Percentiles rank a stretch among this genome's conserved stretches.
Conservation (phyloP, 2,329 filamentous ascomycete species). For the Aspergillus latus region DNA sequence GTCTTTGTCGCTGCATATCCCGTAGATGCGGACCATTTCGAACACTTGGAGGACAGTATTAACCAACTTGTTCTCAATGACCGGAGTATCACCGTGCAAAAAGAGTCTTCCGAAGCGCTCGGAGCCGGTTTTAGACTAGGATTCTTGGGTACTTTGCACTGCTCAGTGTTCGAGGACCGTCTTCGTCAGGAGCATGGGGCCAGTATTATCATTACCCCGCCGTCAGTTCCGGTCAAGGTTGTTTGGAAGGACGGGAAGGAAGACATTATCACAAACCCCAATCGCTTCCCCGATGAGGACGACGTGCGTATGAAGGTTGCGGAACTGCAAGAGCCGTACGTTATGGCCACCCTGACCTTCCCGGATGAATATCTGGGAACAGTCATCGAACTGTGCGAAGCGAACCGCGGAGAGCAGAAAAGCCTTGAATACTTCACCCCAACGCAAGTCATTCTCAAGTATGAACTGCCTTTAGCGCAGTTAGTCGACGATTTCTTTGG, state of each 20-base stretch:
- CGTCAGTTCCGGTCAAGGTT: constrained; percentile 88
- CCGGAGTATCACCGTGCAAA: constrained; percentile 87
- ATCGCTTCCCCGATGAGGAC: constrained; percentile 79
- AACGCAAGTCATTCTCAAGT: constrained; percentile 91
- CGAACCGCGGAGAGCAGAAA: constrained; percentile 81
- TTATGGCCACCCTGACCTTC: constrained; percentile 80
- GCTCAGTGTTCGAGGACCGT: constrained; percentile 97
- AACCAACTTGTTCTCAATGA: constrained; percentile 92
- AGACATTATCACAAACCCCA: constrained; percentile 78
- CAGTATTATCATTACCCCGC: constrained; percentile 94
- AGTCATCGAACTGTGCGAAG: constrained; percentile 92
- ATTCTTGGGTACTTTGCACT: constrained; percentile 94
- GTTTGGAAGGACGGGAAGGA: constrained; percentile 75
- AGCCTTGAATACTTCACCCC: constrained; percentile 88
- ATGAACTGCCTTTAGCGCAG: constrained; percentile 82
- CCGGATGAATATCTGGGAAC: constrained; percentile 92
- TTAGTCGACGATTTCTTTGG: constrained; percentile 97
- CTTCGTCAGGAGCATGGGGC: constrained; percentile 91
- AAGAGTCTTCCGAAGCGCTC: constrained; percentile 90
- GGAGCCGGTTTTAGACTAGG: constrained; percentile 92
- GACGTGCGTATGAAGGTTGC: constrained; percentile 54
- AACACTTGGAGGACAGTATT: constrained; percentile 88
- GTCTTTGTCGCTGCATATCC: constrained; percentile 97
- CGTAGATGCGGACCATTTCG: constrained; percentile 83
- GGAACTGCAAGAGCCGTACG: constrained; percentile 71